Percentiles rank a stretch among this genome's conserved stretches.
phyloP scores from a whole-genome alignment of 768 basidiomycete genomes.

The Tricholoma saponaceum region DNA sequence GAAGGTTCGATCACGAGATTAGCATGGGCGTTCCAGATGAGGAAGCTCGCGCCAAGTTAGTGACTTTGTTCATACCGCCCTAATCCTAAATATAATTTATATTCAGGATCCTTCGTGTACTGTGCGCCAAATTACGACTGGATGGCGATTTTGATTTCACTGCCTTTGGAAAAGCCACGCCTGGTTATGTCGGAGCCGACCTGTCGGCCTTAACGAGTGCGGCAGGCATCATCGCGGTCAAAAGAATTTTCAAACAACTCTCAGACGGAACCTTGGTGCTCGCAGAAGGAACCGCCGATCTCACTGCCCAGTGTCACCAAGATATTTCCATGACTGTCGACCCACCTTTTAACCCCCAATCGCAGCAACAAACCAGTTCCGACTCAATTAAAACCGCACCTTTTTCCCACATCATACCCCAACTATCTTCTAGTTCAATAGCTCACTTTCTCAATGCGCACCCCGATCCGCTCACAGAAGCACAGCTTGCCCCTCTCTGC shows the following conservation, averaged over 20 bases:
- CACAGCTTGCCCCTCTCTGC: slow-evolving; percentile 76
- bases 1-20: slow-evolving; percentile 96
- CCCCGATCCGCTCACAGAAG: slow-evolving; percentile 70
- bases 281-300: slow-evolving; percentile 32
- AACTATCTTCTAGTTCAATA: slow-evolving; percentile 56
- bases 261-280: slow-evolving; percentile 62
- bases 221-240: slow-evolving; percentile 94
- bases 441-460: slow-evolving; percentile 87
- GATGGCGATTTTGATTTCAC: slow-evolving; percentile 87
- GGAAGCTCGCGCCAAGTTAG: slow-evolving; percentile 83
- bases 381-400: slow-evolving; percentile 3
- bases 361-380: slow-evolving; percentile 3
- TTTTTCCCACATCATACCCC: slow-evolving; percentile 30
- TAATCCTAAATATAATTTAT: background rate
- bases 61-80: slow-evolving; percentile 4
- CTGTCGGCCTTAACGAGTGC: slow-evolving; percentile 86
- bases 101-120: slow-evolving; percentile 80
- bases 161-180: slow-evolving; percentile 86
- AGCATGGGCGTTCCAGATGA: slow-evolving; percentile 97
- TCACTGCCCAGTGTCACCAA: slow-evolving; percentile 11
- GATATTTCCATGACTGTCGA: slow-evolving; percentile 45
- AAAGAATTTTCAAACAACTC: slow-evolving; percentile 85
- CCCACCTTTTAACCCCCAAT: slow-evolving; percentile 11
- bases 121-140: slow-evolving; percentile 79
- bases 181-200: slow-evolving; percentile 97